These are phyloP conservation scores for Chlamydomonas incerta DNA, from an alignment of 139 green algal genomes.

Conservation along the genomic window DNA sequence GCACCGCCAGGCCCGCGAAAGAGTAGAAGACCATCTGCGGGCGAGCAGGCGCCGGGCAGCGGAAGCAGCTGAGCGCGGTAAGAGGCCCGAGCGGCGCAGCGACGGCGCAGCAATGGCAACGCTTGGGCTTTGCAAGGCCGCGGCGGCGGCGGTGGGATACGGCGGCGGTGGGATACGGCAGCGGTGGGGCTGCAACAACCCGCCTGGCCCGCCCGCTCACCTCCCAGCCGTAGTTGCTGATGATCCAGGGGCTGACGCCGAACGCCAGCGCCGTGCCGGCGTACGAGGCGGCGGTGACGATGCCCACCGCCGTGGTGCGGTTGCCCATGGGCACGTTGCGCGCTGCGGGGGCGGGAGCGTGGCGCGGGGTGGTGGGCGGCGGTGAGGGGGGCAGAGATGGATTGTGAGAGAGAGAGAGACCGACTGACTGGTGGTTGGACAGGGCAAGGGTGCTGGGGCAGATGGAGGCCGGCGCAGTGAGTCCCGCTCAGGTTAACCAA, in stretches of 20 bases:
- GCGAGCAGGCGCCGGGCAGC: too few species aligned
- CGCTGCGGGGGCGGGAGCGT: slow-evolving; percentile 10
- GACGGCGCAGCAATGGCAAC: too few species aligned
- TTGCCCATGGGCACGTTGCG: slow-evolving; percentile 58
- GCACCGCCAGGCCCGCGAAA: slow-evolving; percentile 67
- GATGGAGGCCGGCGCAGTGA: too few species aligned
- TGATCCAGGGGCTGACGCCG: slow-evolving; percentile 72
- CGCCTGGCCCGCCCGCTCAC: background rate
- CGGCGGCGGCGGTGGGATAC: background rate
- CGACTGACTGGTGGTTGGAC: too few species aligned
- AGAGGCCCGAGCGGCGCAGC: too few species aligned
- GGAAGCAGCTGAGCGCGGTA: too few species aligned
- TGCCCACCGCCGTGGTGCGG: slow-evolving; percentile 74
- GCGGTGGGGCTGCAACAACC: too few species aligned
- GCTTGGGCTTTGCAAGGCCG: too few species aligned
- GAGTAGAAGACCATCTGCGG: slow-evolving; percentile 78
- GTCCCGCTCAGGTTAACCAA: too few species aligned
- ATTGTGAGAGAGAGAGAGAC: too few species aligned
- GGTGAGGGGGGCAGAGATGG: background rate
- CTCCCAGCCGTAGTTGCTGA: slow-evolving; percentile 70
- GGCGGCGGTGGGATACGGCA: too few species aligned
- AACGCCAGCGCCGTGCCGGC: slow-evolving; percentile 78
- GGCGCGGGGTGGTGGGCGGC: background rate
- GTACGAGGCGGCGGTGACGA: slow-evolving; percentile 83
- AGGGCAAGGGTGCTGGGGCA: too few species aligned